Evolutionary conservation across 352 stramenopile species (phyloP).

Genomic region (Pythium sp.): DNA sequence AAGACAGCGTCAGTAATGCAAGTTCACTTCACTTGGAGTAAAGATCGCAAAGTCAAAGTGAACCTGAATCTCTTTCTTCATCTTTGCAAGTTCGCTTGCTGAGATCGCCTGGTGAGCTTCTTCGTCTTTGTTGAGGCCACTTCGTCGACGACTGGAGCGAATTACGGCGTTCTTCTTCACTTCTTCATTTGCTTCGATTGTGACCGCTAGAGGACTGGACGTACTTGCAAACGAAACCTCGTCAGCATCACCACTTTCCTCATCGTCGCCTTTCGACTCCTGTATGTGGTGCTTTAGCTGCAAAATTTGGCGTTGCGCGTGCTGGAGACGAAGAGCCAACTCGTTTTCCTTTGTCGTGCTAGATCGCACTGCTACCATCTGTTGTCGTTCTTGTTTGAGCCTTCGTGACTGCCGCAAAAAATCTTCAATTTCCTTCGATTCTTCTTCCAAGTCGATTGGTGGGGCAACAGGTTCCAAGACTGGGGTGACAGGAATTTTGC

Average conservation of each 20-base stretch:
- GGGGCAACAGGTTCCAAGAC: constrained; percentile 20
- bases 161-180: background rate
- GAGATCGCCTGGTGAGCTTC: background rate
- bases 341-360: constrained; percentile 56
- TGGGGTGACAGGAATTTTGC: constrained; percentile 1
- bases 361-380: constrained; percentile 21
- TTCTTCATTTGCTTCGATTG: background rate
- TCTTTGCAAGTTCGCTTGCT: constrained; percentile 16
- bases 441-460: constrained; percentile 36
- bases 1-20: constrained; percentile 1
- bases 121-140: background rate
- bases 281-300: constrained; percentile 67
- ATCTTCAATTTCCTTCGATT: constrained; percentile 58
- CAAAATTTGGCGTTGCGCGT: constrained; percentile 68
- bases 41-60: background rate
- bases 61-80: constrained; percentile 63
- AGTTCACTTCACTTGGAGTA: background rate
- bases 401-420: constrained; percentile 45
- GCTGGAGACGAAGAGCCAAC: constrained; percentile 61
- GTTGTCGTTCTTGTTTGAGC: constrained; percentile 29
- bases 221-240: background rate
- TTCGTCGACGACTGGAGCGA: background rate
- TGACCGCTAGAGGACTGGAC: background rate
- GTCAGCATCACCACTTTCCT: background rate
- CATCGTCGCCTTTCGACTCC: constrained; percentile 7